Evolutionary conservation across 495 filamentous ascomycete genomes (phyloP), one percentile per base, ranked within the genome.

Genomic region (Thermothielavioides terrestris): DNA sequence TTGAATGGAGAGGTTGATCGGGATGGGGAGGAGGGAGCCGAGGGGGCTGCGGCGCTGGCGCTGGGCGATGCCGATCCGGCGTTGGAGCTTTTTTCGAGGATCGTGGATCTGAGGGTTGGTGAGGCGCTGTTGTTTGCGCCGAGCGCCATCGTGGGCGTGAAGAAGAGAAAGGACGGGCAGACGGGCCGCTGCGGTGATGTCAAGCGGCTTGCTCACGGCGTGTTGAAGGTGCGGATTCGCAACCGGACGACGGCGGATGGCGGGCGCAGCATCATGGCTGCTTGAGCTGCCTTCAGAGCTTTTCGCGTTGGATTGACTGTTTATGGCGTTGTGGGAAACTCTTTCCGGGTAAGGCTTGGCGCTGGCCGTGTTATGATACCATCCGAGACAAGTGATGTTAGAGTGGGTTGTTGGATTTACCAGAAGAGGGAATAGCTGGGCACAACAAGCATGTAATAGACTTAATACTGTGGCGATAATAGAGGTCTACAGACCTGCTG

Each of bases 91-190:
- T 79, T 84, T 50, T 57, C 68, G 22, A 52, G 63, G 18, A 85
- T 88, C 42, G 75, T 85, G 11, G 63, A 62, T 17, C 70, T 88
- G 12, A 64, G 64, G 11, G 75, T 77, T 0, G 85, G 85, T 2
- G 77, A 88, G 54, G 82, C 80, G 3, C 61, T 87, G 17, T 46
- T 88, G 4, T 88, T 88, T 54, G 74, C 76, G 30, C 81, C 85
- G 0, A 75, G 73, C 5, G 79, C 78, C 0, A 68, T 81, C 26
- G 59, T 84, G 14, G 59, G 68, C 10, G 54, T 75, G 46, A 34
- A 52, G 50, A 59, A 40, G 56, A 32, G 39, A n/a, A 42, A 50
- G 9, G 53, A 35, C 38, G 54, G 20, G 6, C 38, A 40, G 7
- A 41, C 52, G 18, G 50, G 39, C 7, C 20, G 21, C 18, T 8